Percentiles rank a stretch among this genome's conserved stretches.
phyloP scores from a whole-genome alignment of 73 alveolate genomes.

The Halteria grandinella region DNA sequence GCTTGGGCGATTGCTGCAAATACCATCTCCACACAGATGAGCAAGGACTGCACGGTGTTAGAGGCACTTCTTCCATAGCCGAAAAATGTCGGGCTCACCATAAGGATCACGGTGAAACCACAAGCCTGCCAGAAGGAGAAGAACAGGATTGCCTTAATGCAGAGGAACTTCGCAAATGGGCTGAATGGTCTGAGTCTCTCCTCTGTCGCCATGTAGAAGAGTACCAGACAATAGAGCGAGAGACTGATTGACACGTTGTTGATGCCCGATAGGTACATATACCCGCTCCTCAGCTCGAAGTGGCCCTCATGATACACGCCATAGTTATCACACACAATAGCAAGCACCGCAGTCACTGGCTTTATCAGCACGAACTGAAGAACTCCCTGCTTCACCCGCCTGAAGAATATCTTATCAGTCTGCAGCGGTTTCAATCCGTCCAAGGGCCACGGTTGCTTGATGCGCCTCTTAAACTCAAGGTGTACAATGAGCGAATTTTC shows the following conservation, averaged over 20 bases:
- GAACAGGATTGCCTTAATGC: conserved; percentile 76
- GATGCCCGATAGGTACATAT: conserved; percentile 62
- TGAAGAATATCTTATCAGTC: conserved; percentile 60
- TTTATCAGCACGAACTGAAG: conserved; percentile 72
- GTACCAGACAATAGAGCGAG: conserved; percentile 68
- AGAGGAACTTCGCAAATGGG: conserved; percentile 73
- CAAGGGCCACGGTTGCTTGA: conserved; percentile 77
- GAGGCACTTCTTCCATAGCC: background rate
- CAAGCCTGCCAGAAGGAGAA: conserved; percentile 78
- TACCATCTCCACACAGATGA: conserved; percentile 70
- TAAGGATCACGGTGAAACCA: conserved; percentile 28
- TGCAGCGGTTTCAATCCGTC: conserved; percentile 59
- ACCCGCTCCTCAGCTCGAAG: conserved; percentile 56
- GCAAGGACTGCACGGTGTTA: conserved; percentile 3
- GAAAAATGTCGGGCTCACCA: conserved; percentile 39
- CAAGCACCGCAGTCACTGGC: conserved; percentile 71
- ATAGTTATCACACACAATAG: conserved; percentile 49
- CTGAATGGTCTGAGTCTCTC: conserved; percentile 68
- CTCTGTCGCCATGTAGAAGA: conserved; percentile 77
- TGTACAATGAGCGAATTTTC: conserved; percentile 61
- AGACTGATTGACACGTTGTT: conserved; percentile 67
- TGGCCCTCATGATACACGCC: conserved; percentile 71
- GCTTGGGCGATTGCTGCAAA: conserved; percentile 51
- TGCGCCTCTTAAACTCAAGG: conserved; percentile 63
- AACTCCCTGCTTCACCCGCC: conserved; percentile 72